Percentiles rank a stretch among this genome's conserved stretches.
phyloP scores from a whole-genome alignment of 169 alveolate genomes.

The Plasmodium vivax region DNA sequence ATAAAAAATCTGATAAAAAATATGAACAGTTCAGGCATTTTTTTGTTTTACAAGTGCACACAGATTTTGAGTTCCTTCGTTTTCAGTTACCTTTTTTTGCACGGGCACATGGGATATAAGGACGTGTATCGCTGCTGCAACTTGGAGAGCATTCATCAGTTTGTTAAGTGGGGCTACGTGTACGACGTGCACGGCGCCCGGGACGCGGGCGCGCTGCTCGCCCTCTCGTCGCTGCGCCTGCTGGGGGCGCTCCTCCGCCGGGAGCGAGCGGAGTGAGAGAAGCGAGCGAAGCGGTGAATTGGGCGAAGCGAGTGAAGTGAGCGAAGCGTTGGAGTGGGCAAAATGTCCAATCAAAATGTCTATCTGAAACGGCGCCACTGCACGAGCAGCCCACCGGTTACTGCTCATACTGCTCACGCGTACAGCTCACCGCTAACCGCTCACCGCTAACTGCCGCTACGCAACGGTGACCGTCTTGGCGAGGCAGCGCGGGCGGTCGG shows the following conservation, averaged over 20 bases:
- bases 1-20: conserved; percentile 45
- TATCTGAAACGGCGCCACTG: background rate
- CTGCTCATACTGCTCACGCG: background rate
- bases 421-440: background rate
- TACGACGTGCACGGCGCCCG: conserved; percentile 36
- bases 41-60: conserved; percentile 64
- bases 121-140: conserved; percentile 64
- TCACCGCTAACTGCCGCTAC: background rate
- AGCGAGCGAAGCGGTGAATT: no score
- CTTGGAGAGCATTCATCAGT: conserved; percentile 64
- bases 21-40: conserved; percentile 73
- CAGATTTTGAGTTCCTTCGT: conserved; percentile 67
- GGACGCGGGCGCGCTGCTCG: conserved; percentile 41
- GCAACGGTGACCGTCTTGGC: conserved; percentile 89
- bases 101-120: conserved; percentile 32
- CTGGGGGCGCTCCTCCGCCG: background rate
- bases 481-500: conserved; percentile 91
- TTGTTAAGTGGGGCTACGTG: conserved; percentile 66
- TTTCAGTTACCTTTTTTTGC: conserved; percentile 47
- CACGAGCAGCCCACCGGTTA: background rate
- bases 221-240: conserved; percentile 32
- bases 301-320: background rate
- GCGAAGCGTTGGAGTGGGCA: background rate
- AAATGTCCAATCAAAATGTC: background rate
- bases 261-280: background rate